These are phyloP conservation scores for Blepharisma japonicum DNA, from an alignment of 73 alveolate genomes.

Conservation along the genomic window DNA sequence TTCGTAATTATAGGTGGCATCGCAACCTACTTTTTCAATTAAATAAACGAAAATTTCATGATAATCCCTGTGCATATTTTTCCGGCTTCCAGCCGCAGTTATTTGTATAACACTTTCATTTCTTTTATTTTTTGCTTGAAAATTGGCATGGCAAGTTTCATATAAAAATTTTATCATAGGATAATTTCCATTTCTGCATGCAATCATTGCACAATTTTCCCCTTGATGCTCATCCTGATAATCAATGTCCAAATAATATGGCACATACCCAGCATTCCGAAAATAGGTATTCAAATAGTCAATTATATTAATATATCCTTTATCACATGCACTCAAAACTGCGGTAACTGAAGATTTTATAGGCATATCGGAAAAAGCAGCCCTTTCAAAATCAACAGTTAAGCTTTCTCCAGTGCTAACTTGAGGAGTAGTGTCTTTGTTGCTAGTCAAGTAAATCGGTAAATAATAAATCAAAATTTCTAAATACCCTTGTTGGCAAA, in stretches of 20 bases:
- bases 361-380: neutral
- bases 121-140: no score
- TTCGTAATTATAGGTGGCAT: conserved; percentile 11
- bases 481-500: neutral
- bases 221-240: neutral
- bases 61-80: neutral
- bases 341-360: neutral
- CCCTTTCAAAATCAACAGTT: conserved; percentile 2
- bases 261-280: neutral
- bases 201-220: conserved; percentile 22
- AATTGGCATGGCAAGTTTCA: no score
- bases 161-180: no score
- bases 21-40: conserved; percentile 16
- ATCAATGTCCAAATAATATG: neutral
- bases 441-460: neutral
- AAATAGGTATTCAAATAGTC: neutral
- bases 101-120: no score
- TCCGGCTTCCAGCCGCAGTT: no score
- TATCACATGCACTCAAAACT: conserved; percentile 9
- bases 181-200: conserved; percentile 25
- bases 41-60: neutral
- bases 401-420: no score
- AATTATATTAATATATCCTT: conserved; percentile 8
- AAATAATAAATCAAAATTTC: neutral
- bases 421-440: neutral